A percentile compares a stretch with the other conserved stretches of the same genome.
phyloP scores from a whole-genome alignment of 2,329 filamentous ascomycete species.

The Cladosporium sp. region DNA sequence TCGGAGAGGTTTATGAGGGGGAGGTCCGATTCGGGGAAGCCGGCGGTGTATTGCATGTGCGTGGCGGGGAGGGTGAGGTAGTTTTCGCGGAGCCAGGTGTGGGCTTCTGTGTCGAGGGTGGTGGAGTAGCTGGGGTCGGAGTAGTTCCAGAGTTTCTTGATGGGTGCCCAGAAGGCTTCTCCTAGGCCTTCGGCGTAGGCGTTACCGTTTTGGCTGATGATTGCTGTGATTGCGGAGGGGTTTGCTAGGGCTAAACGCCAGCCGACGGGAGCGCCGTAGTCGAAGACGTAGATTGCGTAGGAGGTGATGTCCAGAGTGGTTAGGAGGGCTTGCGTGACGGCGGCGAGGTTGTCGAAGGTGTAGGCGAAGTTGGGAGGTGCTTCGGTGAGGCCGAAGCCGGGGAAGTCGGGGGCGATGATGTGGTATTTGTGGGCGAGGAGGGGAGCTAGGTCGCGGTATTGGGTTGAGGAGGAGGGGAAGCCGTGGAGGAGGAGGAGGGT shows the following conservation, averaged over 20 bases:
- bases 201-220: conserved; percentile 63
- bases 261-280: conserved; percentile 61
- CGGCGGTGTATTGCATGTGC: conserved; percentile 33
- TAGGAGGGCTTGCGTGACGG: conserved; percentile 52
- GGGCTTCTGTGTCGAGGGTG: conserved; percentile 25
- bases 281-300: conserved; percentile 62
- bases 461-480: conserved; percentile 48
- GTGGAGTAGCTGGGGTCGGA: conserved; percentile 18
- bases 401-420: conserved; percentile 59
- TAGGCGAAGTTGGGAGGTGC: conserved; percentile 49
- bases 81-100: conserved; percentile 38
- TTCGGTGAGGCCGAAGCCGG: conserved; percentile 60
- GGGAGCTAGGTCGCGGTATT: conserved; percentile 49
- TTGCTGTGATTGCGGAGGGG: conserved; percentile 51
- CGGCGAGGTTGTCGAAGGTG: conserved; percentile 55
- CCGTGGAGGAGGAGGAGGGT: conserved; percentile 50
- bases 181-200: conserved; percentile 59
- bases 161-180: conserved; percentile 51
- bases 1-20: conserved; percentile 46
- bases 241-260: conserved; percentile 54
- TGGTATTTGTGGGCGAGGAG: conserved; percentile 45
- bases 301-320: conserved; percentile 47
- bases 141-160: conserved; percentile 49
- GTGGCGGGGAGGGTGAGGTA: conserved; percentile 44
- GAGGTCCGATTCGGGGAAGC: conserved; percentile 31